Evolutionary conservation across 1,284 basidiomycete genomes (phyloP), one percentile per base, ranked within the genome.

Genomic region (Thecaphora thlaspeos): DNA sequence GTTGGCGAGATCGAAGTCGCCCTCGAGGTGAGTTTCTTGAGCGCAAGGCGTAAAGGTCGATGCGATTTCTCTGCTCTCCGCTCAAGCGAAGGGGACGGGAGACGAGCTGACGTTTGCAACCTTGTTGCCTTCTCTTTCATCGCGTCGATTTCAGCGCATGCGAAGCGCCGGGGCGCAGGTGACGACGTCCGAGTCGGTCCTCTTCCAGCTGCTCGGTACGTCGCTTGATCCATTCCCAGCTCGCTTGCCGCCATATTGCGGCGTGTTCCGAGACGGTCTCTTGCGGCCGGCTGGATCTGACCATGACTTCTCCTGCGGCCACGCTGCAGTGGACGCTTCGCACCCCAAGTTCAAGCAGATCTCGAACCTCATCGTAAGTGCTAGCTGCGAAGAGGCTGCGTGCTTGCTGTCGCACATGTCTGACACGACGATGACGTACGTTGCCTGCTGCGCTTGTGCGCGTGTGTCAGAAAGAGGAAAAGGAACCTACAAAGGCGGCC

Each of bases 101-200:
- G n/a, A n/a, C n/a, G n/a, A n/a, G n/a, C 9, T 37, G 4, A 9
- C 32, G 26, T 28, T 28, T 19, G 48, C 39, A 24, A 30, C 34
- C 11, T 9, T 32, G 30, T 12, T 40, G n/a, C 11, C 34, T 23
- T 21, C 23, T 4, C 26, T 30, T n/a, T 28, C 26, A 28, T 28
- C 24, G 3, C 34, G 15, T 21, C 32, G 11, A 38, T 22, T n/a
- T 14, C 19, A 80, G 19, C 81, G 85, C 37, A 84, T 93, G 81
- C 84, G 86, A 36, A 83, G 86, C 55, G 86, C 85, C 3, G 91
- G 91, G 1, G 89, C 85, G 1, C 81, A 84, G 48, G 82, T 95
- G 51, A 86, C 86, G 1, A 89, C 90, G 0, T 88, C 87, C 64
- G 92, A 95, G 76, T 89, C 87, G 54, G 78, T 87, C 3, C 83